A percentile compares a stretch with the other conserved stretches of the same genome.
These are phyloP conservation scores for Aspergillus sp. DNA, from an alignment of 2,329 filamentous ascomycete genomes.

Conservation along the genomic window DNA sequence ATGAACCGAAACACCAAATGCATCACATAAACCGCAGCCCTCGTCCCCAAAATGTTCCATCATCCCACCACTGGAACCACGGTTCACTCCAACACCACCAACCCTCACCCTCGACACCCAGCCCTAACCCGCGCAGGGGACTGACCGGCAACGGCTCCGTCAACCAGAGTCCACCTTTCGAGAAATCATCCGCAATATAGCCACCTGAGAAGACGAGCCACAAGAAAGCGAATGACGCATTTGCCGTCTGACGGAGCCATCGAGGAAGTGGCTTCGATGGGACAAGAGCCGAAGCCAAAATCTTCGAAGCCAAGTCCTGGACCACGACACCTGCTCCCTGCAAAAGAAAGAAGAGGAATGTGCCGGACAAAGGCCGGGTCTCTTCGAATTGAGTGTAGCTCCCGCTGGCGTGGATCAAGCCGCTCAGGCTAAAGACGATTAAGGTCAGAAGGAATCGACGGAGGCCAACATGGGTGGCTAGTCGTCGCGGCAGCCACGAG, in stretches of 20 bases:
- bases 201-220: constrained; percentile 70
- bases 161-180: constrained; percentile 71
- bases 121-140: constrained; percentile 63
- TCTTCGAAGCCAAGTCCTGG: constrained; percentile 47
- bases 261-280: constrained; percentile 39
- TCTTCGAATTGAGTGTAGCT: constrained; percentile 65
- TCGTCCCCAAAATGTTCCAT: constrained; percentile 64
- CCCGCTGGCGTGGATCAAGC: constrained; percentile 65
- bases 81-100: constrained; percentile 67
- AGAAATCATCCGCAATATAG: constrained; percentile 74
- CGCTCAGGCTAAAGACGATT: constrained; percentile 36
- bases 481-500: constrained; percentile 25
- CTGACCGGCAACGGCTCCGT: constrained; percentile 81
- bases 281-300: constrained; percentile 27
- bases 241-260: constrained; percentile 52
- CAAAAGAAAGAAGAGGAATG: constrained; percentile 69
- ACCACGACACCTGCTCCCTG: constrained; percentile 65
- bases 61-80: constrained; percentile 59
- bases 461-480: constrained; percentile 15
- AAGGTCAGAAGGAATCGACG: constrained; percentile 26
- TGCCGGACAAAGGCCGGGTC: constrained; percentile 54
- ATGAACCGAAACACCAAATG: background rate
- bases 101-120: constrained; percentile 59
- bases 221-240: constrained; percentile 59
- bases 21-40: constrained; percentile 42